These are phyloP conservation scores for Zygotorulaspora sp. DNA, from an alignment of 805 yeast species.

Conservation along the genomic window DNA sequence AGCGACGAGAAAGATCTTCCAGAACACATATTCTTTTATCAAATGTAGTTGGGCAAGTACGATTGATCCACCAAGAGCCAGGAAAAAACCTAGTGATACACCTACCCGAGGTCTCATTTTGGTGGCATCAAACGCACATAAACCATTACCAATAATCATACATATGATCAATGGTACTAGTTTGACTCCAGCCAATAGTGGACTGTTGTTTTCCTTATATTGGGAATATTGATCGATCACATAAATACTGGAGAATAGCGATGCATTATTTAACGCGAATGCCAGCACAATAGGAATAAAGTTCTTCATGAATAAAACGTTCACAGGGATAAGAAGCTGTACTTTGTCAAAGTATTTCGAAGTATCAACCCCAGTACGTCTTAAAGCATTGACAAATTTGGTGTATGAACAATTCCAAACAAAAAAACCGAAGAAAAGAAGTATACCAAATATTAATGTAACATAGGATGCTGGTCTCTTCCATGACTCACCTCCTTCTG, in stretches of 20 bases:
- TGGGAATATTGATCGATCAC: conserved; percentile 28
- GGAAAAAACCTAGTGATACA: conserved; percentile 14
- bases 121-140: conserved; percentile 23
- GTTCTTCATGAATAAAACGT: conserved; percentile 27
- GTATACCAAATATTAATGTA: conserved; percentile 39
- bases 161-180: conserved; percentile 36
- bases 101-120: conserved; percentile 24
- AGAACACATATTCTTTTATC: conserved; percentile 20
- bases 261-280: conserved; percentile 20
- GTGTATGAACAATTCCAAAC: conserved; percentile 32
- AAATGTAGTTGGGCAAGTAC: conserved; percentile 25
- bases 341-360: conserved; percentile 6
- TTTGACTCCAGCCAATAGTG: conserved; percentile 38
- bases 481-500: conserved; percentile 46
- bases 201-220: conserved; percentile 27
- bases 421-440: conserved; percentile 29
- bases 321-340: conserved; percentile 28
- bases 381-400: conserved; percentile 12
- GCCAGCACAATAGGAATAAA: conserved; percentile 23
- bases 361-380: conserved; percentile 5
- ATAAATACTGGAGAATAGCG: conserved; percentile 22
- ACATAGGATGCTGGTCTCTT: conserved; percentile 39
- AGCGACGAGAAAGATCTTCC: conserved; percentile 32
- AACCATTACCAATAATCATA: conserved; percentile 26
- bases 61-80: conserved; percentile 19